Conservation (phyloP, 2,329 filamentous ascomycete genomes). For the Neofusicoccum sp. region DNA sequence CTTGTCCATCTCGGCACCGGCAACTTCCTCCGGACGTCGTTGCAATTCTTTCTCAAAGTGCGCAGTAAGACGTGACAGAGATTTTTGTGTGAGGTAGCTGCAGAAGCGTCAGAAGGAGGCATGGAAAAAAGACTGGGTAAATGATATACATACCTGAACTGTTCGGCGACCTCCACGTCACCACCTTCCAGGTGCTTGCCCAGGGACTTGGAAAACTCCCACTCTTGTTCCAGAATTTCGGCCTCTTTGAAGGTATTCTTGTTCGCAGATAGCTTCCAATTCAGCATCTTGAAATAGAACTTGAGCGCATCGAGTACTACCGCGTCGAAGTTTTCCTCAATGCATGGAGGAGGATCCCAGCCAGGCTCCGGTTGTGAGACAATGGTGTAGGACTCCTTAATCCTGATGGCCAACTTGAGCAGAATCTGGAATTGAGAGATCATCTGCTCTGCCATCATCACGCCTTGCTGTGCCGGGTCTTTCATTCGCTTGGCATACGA, state of each 20-base stretch:
- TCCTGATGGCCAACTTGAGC: slow-evolving; percentile 84
- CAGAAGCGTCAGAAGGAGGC: slow-evolving; percentile 21
- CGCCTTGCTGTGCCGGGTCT: slow-evolving; percentile 85
- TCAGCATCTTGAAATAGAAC: slow-evolving; percentile 98
- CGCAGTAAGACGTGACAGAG: slow-evolving; percentile 78
- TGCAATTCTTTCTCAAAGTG: slow-evolving; percentile 93
- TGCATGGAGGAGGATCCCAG: slow-evolving; percentile 93
- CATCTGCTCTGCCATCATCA: slow-evolving; percentile 96
- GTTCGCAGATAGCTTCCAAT: slow-evolving; percentile 95
- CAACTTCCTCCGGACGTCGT: slow-evolving; percentile 77
- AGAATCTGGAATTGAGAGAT: slow-evolving; percentile 94
- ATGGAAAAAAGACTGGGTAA: background rate
- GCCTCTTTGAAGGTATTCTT: slow-evolving; percentile 99
- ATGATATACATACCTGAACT: slow-evolving; percentile 65
- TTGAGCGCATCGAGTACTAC: slow-evolving; percentile 90
- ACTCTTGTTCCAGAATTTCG: slow-evolving; percentile 94
- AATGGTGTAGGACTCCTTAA: slow-evolving; percentile 82
- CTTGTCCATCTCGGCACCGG: slow-evolving; percentile 83
- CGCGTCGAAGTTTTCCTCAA: slow-evolving; percentile 92
- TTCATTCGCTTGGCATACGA: slow-evolving; percentile 94
- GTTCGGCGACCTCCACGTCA: slow-evolving; percentile 94
- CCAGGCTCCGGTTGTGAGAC: slow-evolving; percentile 85
- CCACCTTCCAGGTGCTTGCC: slow-evolving; percentile 88
- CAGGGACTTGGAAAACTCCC: slow-evolving; percentile 94
- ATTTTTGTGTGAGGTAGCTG: slow-evolving; percentile 84